These are phyloP conservation scores for Cryptococcus depauperatus DNA, from an alignment of 1,284 basidiomycete genomes.

Conservation along the genomic window DNA sequence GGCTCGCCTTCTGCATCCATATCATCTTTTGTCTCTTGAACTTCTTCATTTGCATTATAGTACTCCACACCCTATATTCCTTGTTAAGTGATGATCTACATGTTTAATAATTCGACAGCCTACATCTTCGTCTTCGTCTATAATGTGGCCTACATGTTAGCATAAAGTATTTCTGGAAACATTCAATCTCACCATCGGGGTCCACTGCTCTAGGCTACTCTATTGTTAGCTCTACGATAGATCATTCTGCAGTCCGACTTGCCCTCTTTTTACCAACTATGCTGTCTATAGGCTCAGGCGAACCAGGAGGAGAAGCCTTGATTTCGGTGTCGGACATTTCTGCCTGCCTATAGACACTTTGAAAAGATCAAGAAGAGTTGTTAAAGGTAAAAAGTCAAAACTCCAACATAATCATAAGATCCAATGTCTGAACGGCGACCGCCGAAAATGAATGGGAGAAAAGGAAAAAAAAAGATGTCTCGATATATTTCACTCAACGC, in stretches of 20 bases:
- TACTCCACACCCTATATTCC: neutral
- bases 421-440: too few species aligned
- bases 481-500: too few species aligned
- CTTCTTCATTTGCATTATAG: constrained; percentile 27
- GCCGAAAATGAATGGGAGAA: too few species aligned
- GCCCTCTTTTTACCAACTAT: constrained; percentile 31
- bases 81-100: neutral
- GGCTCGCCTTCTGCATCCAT: constrained; percentile 89
- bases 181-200: constrained; percentile 25
- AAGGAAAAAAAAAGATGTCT: too few species aligned
- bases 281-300: constrained; percentile 15
- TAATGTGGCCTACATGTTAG: too few species aligned
- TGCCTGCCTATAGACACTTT: neutral
- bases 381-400: too few species aligned
- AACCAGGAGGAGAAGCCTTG: constrained; percentile 17
- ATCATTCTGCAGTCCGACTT: constrained; percentile 8
- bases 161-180: neutral
- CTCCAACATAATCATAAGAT: too few species aligned
- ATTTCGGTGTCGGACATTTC: constrained; percentile 30
- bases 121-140: constrained; percentile 22
- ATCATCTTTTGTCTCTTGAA: constrained; percentile 60
- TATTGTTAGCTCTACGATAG: constrained; percentile 4
- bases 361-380: too few species aligned
- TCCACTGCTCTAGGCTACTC: constrained; percentile 30
- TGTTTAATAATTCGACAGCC: neutral